Evolutionary conservation across 2,329 filamentous ascomycete genomes (phyloP).

Genomic region (Aspergillus pseudonomiae): DNA sequence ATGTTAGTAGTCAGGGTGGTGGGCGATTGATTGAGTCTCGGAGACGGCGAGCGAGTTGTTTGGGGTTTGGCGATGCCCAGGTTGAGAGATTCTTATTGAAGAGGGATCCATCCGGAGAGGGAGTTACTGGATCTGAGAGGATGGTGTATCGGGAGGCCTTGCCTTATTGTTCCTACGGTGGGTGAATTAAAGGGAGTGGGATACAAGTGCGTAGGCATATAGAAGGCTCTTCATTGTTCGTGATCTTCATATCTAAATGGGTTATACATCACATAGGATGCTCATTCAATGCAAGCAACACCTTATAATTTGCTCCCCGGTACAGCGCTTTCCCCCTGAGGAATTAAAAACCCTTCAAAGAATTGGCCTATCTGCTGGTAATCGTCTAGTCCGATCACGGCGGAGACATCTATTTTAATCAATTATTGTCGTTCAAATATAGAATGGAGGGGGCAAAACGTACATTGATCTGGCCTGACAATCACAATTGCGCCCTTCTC

Average conservation of each 20-base stretch:
- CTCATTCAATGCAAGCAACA: background rate
- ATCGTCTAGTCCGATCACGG: slow-evolving; percentile 37
- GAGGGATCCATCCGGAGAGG: background rate
- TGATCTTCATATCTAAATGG: background rate
- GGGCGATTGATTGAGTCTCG: background rate
- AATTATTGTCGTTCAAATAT: background rate
- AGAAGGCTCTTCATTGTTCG: background rate
- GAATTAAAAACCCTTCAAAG: slow-evolving; percentile 37
- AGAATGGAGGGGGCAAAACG: slow-evolving; percentile 24
- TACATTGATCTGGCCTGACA: slow-evolving; percentile 65
- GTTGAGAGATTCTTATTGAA: background rate
- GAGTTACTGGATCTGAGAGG: background rate
- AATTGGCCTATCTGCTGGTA: slow-evolving; percentile 37
- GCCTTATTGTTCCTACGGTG: background rate
- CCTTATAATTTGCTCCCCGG: slow-evolving; percentile 15
- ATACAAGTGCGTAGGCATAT: background rate
- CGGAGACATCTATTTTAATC: slow-evolving; percentile 40
- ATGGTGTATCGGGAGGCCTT: background rate
- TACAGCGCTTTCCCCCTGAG: slow-evolving; percentile 12
- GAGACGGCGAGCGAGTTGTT: background rate
- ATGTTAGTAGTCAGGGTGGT: background rate
- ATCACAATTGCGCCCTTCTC: slow-evolving; percentile 53
- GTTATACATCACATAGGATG: background rate
- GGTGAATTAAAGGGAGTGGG: background rate
- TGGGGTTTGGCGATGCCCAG: background rate